Evolutionary conservation across 768 basidiomycete species (phyloP), one percentile per base, ranked within the genome.

Genomic region (Infundibulicybe gibba): DNA sequence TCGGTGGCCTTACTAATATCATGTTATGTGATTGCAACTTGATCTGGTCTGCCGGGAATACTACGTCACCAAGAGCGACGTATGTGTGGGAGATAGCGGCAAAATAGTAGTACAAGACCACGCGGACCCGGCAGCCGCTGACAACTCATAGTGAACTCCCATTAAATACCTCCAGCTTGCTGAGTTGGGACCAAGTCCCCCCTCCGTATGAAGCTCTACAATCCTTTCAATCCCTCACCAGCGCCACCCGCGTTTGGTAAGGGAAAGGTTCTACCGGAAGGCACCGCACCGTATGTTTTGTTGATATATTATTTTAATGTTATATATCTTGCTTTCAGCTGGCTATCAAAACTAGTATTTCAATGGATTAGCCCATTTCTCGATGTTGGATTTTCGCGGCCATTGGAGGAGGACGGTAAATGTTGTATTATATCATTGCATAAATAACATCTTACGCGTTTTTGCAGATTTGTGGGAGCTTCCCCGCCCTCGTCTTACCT

Each of bases 311-410:
- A 21, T 19, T 16, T 13, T 30, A 41, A 4, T 25, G 25, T 8
- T 25, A 25, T 25, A 25, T 25, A 25, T 25, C 25, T 25, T 25
- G 25, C 8, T 25, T 25, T 8, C 34, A 73, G 69, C 15, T 50
- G 46, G 21, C 48, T 69, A 10, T 76, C 76, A 6, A 62, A 59
- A 35, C 57, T 77, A 8, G 32, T 72, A 11, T 75, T 79, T 47
- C 61, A 64, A 16, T 79, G 77, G 77, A 58, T 81, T 6, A 65
- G 59, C 32, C 70, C 77, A 6, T 63, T 81, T 40, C 56, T 81
- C 6, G 51, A 57, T 15, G 76, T 78, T 30, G 78, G 78, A 19
- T 79, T 67, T 49, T 68, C 74, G 8, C 60, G 78, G 32, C 78
- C 78, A 2, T 49, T 79, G n/a, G 61, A 77, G 56, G 67, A 70